Conservation (phyloP, 2,329 filamentous ascomycete species). For the Trichoderma atroviride region DNA sequence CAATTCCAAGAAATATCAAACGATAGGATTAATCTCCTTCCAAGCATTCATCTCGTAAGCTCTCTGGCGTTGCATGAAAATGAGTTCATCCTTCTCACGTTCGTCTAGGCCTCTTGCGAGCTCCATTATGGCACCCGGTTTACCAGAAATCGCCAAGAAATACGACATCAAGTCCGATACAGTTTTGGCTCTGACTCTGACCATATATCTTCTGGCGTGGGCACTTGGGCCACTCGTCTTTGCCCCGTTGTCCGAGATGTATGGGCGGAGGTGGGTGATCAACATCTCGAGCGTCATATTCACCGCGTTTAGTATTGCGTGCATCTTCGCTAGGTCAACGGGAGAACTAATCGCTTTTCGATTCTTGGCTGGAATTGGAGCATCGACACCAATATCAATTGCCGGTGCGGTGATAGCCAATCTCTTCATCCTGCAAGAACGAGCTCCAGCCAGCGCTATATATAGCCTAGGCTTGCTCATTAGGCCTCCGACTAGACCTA, state of each 20-base stretch:
- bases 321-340: conserved; percentile 46
- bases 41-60: conserved; percentile 17
- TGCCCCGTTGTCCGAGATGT: conserved; percentile 53
- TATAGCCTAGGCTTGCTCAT: conserved; percentile 33
- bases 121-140: conserved; percentile 13
- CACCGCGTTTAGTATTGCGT: conserved; percentile 59
- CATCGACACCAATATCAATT: conserved; percentile 49
- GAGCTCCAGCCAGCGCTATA: conserved; percentile 44
- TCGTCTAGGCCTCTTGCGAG: not conserved
- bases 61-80: not conserved
- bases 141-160: conserved; percentile 6
- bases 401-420: conserved; percentile 56
- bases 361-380: conserved; percentile 49
- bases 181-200: conserved; percentile 9
- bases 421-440: conserved; percentile 48
- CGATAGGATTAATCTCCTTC: conserved; percentile 1
- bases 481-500: conserved; percentile 52
- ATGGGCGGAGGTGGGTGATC: conserved; percentile 47
- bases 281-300: conserved; percentile 52
- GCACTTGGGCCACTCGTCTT: conserved; percentile 49
- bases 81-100: not conserved
- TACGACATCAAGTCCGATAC: conserved; percentile 15
- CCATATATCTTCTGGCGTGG: conserved; percentile 19
- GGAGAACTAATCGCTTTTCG: conserved; percentile 51
- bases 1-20: not conserved